Evolutionary conservation across 73 alveolate species (phyloP), one percentile per base, ranked within the genome.

Genomic region (Breviolum minutum): DNA sequence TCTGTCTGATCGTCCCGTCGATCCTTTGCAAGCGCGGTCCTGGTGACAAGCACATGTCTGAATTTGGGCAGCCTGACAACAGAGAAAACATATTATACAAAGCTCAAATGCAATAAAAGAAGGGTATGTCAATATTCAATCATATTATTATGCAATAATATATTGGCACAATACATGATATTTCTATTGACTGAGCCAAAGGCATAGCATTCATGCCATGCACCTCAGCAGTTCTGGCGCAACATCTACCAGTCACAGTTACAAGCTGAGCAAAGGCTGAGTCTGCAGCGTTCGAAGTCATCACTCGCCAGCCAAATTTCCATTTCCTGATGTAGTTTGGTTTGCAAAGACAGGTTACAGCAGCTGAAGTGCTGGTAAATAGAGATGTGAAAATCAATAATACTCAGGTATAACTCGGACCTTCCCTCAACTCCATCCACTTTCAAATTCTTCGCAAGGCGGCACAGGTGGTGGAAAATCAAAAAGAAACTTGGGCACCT

Each of bases 1-100:
- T 27, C 96, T 77, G 74, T 90, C 96, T 7, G 96, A 90, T 70
- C 96, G 70, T 40, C 96, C 96, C 26, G 96, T 90, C 22, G 96
- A 90, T 48, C 96, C 96, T 12, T 74, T 48, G 96, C 87, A 90
- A 0, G 87, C 85, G 85, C 95, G 95, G 84, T 88, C 95, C 95
- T 88, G 27, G 69, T 80, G 27, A 30, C 63, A 8, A 9, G 14
- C 86, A 27, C 63, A 22, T 22, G 17, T 68, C 24, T 68, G 77
- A 68, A 22, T 68, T 68, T 40, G 54, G 77, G 77, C 77, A 4
- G 77, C 17, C 17, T 77, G 24, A 9, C n/a, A n/a, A n/a, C n/a
- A 30, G 9, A 40, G 88, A 9, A 80, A 80, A 30, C 1, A n/a
- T 7, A 20, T n/a, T n/a, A n/a, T 8, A 27, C 3, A 40, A 40